Base-by-base conservation (phyloP, 805 yeast genomes). In the Sugiyamaella americana region DNA sequence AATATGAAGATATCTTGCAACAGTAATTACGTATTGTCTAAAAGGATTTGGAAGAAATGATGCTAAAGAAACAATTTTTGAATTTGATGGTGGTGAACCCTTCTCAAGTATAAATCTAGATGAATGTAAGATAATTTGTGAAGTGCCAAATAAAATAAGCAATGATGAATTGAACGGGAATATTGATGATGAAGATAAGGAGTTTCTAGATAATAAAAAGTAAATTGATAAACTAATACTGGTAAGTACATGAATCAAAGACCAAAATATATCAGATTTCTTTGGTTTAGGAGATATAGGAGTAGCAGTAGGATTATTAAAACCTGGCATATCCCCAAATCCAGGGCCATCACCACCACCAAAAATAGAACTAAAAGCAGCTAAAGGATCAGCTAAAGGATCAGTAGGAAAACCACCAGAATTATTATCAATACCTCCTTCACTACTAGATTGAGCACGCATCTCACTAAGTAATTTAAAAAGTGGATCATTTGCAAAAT, bases 21-120 rank as follows among this genome's bases (percentile, higher is more conserved):
- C 54, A 22, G 50, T 45, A 5, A 54, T 46, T 41, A 60, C 38
- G 46, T 59, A 60, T 17, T 49, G 44, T 29, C 54, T 51, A 41
- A 59, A 57, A 11, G 55, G 54, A 16, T 38, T 43, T 1, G 67
- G 67, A 29, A 64, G 51, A 53, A 58, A 57, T 10, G 50, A 49
- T 4, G 63, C 50, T 37, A 64, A 43, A 6, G 56, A 54, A 11
- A 55, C 55, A 18, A 61, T 39, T 26, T 47, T 40, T 10, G 63
- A 46, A 41, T 53, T 44, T 20, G 53, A 50, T 18, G 58, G 51
- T 5, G 58, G 51, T 16, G 52, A 46, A 24, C 50, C 49, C 37
- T 51, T 56, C 20, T 61, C 65, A 8, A 57, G 32, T 17, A 57
- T 18, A 39, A 52, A 47, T 32, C 58, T 54, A n/a, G 55, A 20